A percentile compares a stretch with the other conserved stretches of the same genome.
phyloP scores from a whole-genome alignment of 2,329 filamentous ascomycete species.

The Diaporthe vaccinii region DNA sequence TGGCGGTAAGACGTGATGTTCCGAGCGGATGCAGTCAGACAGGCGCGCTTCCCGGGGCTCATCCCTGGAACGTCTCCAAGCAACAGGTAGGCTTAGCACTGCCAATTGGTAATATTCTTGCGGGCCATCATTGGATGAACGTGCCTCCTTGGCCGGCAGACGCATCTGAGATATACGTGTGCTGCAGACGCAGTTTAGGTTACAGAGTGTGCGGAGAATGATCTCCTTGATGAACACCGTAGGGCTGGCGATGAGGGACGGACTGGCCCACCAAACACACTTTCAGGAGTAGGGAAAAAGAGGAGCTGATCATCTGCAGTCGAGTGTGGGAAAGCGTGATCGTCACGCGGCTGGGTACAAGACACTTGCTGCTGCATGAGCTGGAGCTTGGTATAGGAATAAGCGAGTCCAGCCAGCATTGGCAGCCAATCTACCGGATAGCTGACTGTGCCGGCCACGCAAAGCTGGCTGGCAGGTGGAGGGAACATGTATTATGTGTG shows the following conservation, averaged over 20 bases:
- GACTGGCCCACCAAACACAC: conserved; percentile 21
- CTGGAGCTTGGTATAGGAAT: conserved; percentile 12
- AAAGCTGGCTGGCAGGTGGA: neutral
- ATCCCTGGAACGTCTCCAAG: conserved; percentile 1
- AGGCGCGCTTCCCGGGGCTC: neutral
- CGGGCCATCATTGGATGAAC: conserved; percentile 4
- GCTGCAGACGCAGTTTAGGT: neutral
- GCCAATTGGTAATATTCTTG: neutral
- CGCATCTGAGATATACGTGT: neutral
- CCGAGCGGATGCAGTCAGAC: conserved; percentile 15
- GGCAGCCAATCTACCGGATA: neutral
- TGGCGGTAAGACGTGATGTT: conserved; percentile 25
- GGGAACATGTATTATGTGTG: neutral
- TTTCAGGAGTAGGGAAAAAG: conserved; percentile 15
- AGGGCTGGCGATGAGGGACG: conserved; percentile 21
- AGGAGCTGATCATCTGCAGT: conserved; percentile 16
- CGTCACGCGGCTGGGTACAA: conserved; percentile 4
- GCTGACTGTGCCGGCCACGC: conserved; percentile 12
- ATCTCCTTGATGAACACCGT: conserved; percentile 20
- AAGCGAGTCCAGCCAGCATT: conserved; percentile 14
- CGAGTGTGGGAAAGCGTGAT: conserved; percentile 1
- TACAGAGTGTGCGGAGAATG: conserved; percentile 12
- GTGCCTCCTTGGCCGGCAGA: neutral
- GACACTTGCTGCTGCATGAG: conserved; percentile 15
- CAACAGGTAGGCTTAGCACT: neutral